Evolutionary conservation across 176 grass and related monocot species (phyloP), one percentile per base, ranked within the genome.

Genomic region (Echinochloa phyllopogon): DNA sequence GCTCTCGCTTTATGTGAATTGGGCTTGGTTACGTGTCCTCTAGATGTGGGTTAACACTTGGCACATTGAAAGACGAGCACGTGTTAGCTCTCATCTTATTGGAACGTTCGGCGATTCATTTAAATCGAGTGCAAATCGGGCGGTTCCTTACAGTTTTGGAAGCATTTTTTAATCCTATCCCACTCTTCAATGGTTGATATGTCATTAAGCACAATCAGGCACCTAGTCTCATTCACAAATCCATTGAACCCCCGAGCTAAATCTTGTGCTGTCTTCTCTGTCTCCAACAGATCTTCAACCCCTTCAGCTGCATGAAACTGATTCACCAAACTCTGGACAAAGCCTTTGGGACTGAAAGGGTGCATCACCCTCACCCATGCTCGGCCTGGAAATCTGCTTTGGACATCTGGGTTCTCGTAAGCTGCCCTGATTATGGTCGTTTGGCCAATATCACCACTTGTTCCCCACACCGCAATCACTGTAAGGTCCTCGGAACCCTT

Each of bases 341-440:
- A 81, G 5, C 27, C 50, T 27, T 67, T 57, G 17, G 6, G 50
- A 6, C 27, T 73, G 7, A 69, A 83, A 47, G 78, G 83, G 53
- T 79, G 69, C 18, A 70, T 20, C 25, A 90, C 6, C 3, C 21
- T 82, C 1, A 87, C 48, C 88, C 88, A 90, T 10, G 84, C 84
- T 45, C 53, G 56, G 24, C 17, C 50, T 4, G 85, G 0, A 20
- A 90, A 83, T 2, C 56, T 85, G 0, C n/a, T 43, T 27, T 59
- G 68, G 3, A n/a, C 0, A 4, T 8, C 3, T 59, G 15, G 23
- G 29, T 82, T 59, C 8, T 47, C 52, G 0, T 37, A 82, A 49
- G 39, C 79, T 17, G 14, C 78, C 42, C 5, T 55, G 44, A 61
- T 56, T 0, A 78, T 65, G 14, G 83, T 37, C 0, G 51, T 77